These are phyloP conservation scores for Neofusicoccum laricinum DNA, from an alignment of 2,329 filamentous ascomycete species.

Conservation along the genomic window DNA sequence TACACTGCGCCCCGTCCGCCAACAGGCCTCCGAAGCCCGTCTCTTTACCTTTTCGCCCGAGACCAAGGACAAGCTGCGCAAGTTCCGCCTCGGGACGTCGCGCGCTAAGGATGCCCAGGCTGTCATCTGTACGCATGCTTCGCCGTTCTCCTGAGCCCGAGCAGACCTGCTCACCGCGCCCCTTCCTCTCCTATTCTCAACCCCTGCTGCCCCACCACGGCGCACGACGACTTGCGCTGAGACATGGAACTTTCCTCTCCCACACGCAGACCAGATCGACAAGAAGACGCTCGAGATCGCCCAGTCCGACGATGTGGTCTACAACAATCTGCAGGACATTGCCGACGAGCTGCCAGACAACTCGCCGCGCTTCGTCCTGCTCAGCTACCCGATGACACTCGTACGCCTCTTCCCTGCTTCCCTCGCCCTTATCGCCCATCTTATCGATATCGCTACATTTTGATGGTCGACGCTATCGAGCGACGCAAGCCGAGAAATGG, in stretches of 20 bases:
- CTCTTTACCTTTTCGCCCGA: slow-evolving; percentile 91
- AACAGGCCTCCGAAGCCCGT: slow-evolving; percentile 71
- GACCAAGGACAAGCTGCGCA: slow-evolving; percentile 85
- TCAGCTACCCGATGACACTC: slow-evolving; percentile 87
- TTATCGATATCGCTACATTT: background rate
- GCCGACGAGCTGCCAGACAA: slow-evolving; percentile 90
- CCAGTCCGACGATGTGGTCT: slow-evolving; percentile 76
- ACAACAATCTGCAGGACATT: slow-evolving; percentile 76
- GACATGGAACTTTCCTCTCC: slow-evolving; percentile 19
- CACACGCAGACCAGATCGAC: slow-evolving; percentile 74
- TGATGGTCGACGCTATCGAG: background rate
- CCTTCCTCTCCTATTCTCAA: slow-evolving; percentile 15
- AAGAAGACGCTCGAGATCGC: slow-evolving; percentile 86
- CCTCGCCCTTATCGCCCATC: background rate
- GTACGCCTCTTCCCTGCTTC: slow-evolving; percentile 49
- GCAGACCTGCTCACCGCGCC: slow-evolving; percentile 1
- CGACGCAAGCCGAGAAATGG: background rate
- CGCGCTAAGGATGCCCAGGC: slow-evolving; percentile 83
- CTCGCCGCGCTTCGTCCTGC: slow-evolving; percentile 80
- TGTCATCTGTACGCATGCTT: slow-evolving; percentile 74
- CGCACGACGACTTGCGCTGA: slow-evolving; percentile 24
- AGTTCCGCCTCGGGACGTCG: slow-evolving; percentile 90
- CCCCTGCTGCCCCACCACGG: slow-evolving; percentile 15
- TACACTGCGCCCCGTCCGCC: slow-evolving; percentile 2
- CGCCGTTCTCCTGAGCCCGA: slow-evolving; percentile 6